phyloP scores from a whole-genome alignment of 2,329 filamentous ascomycete species.

The Botrytis aclada region DNA sequence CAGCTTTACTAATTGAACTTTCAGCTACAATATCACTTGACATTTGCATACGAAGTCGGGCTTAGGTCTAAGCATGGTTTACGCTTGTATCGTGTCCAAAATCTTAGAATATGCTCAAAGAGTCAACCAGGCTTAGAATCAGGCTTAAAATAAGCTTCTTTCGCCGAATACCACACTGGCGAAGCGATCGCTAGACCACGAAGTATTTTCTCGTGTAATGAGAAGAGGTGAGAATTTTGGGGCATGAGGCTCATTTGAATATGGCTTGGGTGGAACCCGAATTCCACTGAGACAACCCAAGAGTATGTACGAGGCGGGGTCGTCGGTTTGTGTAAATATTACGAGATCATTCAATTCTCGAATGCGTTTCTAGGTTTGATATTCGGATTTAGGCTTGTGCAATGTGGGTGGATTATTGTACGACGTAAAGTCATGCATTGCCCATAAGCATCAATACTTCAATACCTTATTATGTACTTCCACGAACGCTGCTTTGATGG shows the following conservation, averaged over 20 bases:
- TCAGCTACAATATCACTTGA: slow-evolving; percentile 10
- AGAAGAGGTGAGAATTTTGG: not conserved
- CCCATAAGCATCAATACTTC: not conserved
- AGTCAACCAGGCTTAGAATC: not conserved
- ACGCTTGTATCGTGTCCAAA: not conserved
- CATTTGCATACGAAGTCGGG: not conserved
- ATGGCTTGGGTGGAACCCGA: not conserved
- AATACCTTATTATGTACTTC: not conserved
- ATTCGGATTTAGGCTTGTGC: not conserved
- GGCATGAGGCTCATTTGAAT: not conserved
- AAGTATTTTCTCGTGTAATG: not conserved
- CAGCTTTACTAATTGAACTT: not conserved
- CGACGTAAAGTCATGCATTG: not conserved
- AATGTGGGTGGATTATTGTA: not conserved
- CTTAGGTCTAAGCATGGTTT: not conserved
- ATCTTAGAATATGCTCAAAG: not conserved
- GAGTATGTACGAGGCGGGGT: not conserved
- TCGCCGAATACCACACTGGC: not conserved
- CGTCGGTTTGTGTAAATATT: not conserved
- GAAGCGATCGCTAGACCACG: not conserved
- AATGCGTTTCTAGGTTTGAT: not conserved
- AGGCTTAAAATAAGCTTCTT: not conserved
- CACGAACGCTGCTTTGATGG: not conserved
- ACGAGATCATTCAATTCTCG: not conserved
- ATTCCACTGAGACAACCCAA: not conserved